These are phyloP conservation scores for Aspergillus asperescens DNA, from an alignment of 495 filamentous ascomycete genomes.

Conservation along the genomic window DNA sequence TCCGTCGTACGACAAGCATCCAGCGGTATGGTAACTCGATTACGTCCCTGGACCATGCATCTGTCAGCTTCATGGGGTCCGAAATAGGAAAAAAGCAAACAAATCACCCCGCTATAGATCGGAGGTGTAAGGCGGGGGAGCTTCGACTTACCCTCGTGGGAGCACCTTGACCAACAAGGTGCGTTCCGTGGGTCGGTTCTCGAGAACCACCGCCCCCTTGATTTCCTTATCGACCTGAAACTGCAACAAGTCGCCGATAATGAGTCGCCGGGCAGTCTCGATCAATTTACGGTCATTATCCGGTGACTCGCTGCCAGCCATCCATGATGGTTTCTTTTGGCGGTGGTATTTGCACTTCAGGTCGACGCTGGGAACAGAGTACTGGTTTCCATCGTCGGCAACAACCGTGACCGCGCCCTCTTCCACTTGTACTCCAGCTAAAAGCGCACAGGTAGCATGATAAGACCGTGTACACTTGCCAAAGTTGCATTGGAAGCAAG, in stretches of 20 bases:
- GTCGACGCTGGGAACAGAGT: constrained; percentile 81
- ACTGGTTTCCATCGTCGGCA: constrained; percentile 85
- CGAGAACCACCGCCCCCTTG: constrained; percentile 81
- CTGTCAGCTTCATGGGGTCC: constrained; percentile 15
- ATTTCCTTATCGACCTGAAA: constrained; percentile 85
- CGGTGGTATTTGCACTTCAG: constrained; percentile 92
- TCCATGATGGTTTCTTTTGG: constrained; percentile 69
- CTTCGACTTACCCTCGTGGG: constrained; percentile 70
- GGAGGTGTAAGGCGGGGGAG: constrained; percentile 8
- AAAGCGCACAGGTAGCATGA: constrained; percentile 88
- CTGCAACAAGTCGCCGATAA: constrained; percentile 75
- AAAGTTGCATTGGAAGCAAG: constrained; percentile 93
- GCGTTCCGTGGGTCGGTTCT: constrained; percentile 65
- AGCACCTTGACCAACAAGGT: constrained; percentile 76
- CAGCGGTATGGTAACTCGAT: constrained; percentile 53
- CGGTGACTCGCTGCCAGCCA: constrained; percentile 59
- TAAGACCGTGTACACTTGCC: constrained; percentile 93
- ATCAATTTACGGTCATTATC: constrained; percentile 54
- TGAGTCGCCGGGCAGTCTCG: constrained; percentile 61
- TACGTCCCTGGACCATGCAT: constrained; percentile 34
- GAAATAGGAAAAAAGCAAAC: constrained; percentile 17
- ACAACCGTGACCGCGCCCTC: constrained; percentile 78
- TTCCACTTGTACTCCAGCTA: constrained; percentile 88
- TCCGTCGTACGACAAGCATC: constrained; percentile 50
- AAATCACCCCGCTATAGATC: constrained; percentile 22